Evolutionary conservation across 345 rosid species (phyloP), one percentile per base, ranked within the genome.

Genomic region (Luvunga scandens): DNA sequence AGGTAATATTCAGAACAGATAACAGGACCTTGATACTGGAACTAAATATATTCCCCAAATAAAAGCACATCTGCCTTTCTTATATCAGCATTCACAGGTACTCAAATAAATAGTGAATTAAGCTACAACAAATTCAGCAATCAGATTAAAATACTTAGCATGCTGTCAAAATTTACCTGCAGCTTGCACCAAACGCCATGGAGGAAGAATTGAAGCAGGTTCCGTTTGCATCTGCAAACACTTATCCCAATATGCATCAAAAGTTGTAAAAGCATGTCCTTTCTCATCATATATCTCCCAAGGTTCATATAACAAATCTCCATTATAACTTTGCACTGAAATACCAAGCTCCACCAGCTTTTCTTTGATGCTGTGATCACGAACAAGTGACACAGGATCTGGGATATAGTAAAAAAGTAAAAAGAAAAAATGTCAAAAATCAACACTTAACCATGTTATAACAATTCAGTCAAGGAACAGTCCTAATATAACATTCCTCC

Each of bases 311-410:
- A 95, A 74, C 72, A 93, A 83, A 91, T 95, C 99, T 12, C 92
- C 98, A 81, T 90, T 95, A 73, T 84, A 95, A 89, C 93, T 93
- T 78, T 93, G 91, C 79, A 95, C 96, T n/a, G 96, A 88, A 80
- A 95, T 81, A 42, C 97, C 97, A 67, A 79, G 87, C 72, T 91
- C 96, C 71, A 77, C 82, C 42, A 92, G 85, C 72, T 91, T 88
- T 85, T 90, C 95, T 84, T 95, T 93, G 75, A 93, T 85, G 21
- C 74, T 81, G 82, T 92, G 98, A 81, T 93, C 99, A 57, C 94
- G 89, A 83, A 91, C 93, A 59, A 95, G 91, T 4, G 98, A 95
- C 36, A 95, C 87, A 75, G 95, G 95, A 83, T 93, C 98, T 92
- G 81, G 36, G 31, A 69, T 56, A n/a, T 77, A 45, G 48, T 74